Evolutionary conservation across 179 eudicot species (phyloP).

Genomic region (Vitellaria paradoxa): DNA sequence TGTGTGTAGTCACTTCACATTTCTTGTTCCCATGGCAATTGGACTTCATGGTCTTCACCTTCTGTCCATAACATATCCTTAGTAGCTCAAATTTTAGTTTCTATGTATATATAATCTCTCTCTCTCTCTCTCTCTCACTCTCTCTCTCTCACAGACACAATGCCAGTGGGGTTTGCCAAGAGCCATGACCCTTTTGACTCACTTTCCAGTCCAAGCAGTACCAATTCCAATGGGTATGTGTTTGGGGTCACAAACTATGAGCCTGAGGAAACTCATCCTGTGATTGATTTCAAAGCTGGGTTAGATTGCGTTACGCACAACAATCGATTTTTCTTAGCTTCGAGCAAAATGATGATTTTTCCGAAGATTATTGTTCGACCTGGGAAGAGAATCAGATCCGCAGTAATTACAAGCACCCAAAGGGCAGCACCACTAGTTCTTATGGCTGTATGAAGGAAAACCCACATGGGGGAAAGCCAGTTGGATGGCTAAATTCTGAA

Average conservation of each 20-base stretch:
- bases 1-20: background rate
- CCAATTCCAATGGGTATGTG: background rate
- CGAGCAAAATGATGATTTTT: background rate
- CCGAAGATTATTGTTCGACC: background rate
- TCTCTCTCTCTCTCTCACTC: no score
- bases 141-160: background rate
- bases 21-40: constrained; percentile 1
- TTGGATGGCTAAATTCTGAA: constrained; percentile 10
- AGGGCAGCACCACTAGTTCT: background rate
- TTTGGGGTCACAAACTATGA: background rate
- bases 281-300: constrained; percentile 1
- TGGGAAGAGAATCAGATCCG: constrained; percentile 12
- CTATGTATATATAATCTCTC: no score
- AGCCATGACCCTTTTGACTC: background rate
- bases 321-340: constrained; percentile 1
- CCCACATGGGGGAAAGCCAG: background rate
- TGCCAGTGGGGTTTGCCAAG: background rate
- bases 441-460: background rate
- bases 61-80: constrained; percentile 3
- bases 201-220: constrained; percentile 4
- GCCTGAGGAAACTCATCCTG: background rate
- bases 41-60: background rate
- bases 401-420: background rate
- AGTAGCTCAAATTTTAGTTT: no score
- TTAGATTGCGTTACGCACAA: background rate